These are phyloP conservation scores for Sugiyamaella marilandica DNA, from an alignment of 805 yeast genomes.

Conservation along the genomic window DNA sequence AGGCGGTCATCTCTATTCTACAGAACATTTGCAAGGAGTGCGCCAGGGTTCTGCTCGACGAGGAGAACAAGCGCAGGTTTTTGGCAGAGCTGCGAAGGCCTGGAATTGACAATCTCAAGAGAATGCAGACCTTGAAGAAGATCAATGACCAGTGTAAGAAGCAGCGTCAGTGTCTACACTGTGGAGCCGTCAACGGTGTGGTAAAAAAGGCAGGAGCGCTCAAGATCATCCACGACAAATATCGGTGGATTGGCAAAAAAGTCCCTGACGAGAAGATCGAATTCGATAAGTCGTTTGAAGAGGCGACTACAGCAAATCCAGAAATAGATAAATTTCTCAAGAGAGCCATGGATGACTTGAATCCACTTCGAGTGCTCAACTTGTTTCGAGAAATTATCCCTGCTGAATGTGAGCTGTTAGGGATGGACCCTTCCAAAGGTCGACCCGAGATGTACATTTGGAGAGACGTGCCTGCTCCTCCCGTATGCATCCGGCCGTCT, in stretches of 20 bases:
- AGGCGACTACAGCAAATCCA: slow-evolving; percentile 69
- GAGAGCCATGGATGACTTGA: slow-evolving; percentile 87
- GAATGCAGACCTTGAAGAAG: slow-evolving; percentile 83
- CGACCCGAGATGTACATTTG: slow-evolving; percentile 95
- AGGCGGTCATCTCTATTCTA: slow-evolving; percentile 78
- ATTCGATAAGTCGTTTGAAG: slow-evolving; percentile 85
- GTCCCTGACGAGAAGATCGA: slow-evolving; percentile 73
- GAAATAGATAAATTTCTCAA: slow-evolving; percentile 84
- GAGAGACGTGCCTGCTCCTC: slow-evolving; percentile 98
- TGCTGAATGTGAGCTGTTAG: slow-evolving; percentile 85
- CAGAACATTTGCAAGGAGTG: slow-evolving; percentile 92
- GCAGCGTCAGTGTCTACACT: slow-evolving; percentile 82
- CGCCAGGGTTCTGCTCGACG: slow-evolving; percentile 71
- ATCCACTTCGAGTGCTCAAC: slow-evolving; percentile 83
- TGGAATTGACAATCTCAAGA: slow-evolving; percentile 79
- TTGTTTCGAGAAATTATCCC: slow-evolving; percentile 82
- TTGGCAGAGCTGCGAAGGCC: slow-evolving; percentile 80
- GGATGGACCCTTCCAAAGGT: slow-evolving; percentile 82
- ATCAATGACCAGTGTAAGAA: slow-evolving; percentile 91
- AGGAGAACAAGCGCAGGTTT: slow-evolving; percentile 62
- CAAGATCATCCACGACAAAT: slow-evolving; percentile 92
- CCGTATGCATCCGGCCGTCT: slow-evolving; percentile 97
- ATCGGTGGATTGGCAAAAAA: slow-evolving; percentile 92
- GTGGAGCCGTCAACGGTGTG: slow-evolving; percentile 91
- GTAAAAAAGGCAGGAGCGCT: slow-evolving; percentile 96